Conservation (phyloP, 2,329 filamentous ascomycete species). For the Ceratocystis ficicola region DNA sequence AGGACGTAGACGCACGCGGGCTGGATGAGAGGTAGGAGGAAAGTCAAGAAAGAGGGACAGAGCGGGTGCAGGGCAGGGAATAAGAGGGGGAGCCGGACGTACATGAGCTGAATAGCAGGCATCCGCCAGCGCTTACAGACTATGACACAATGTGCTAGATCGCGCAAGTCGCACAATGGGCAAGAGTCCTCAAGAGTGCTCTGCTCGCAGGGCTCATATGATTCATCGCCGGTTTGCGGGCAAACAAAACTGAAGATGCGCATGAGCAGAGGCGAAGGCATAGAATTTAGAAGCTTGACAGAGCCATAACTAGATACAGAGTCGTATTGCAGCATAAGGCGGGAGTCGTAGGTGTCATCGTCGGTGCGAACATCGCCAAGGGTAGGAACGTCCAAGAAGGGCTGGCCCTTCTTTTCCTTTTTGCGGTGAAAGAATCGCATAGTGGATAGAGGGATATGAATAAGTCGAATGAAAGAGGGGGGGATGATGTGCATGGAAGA, state of each 20-base stretch:
- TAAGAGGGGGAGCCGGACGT: constrained; percentile 31
- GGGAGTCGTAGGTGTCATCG: constrained; percentile 19
- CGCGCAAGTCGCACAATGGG: constrained; percentile 86
- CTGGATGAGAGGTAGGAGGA: not conserved
- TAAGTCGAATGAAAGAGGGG: not conserved
- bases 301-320: constrained; percentile 33
- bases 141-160: constrained; percentile 66
- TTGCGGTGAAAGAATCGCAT: constrained; percentile 28
- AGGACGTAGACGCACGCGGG: too few species aligned
- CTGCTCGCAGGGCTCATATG: constrained; percentile 71
- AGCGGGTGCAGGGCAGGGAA: not conserved
- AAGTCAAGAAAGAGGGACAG: constrained; percentile 1
- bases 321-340: constrained; percentile 25
- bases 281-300: constrained; percentile 35
- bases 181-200: constrained; percentile 68
- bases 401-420: constrained; percentile 27
- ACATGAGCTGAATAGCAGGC: constrained; percentile 46
- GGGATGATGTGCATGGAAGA: constrained; percentile 27
- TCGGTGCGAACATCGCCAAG: constrained; percentile 17
- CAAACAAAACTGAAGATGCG: constrained; percentile 74
- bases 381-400: constrained; percentile 27
- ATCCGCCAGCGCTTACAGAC: constrained; percentile 61
- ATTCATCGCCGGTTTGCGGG: constrained; percentile 65
- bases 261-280: constrained; percentile 59
- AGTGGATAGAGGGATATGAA: not conserved